Evolutionary conservation across 1,284 basidiomycete genomes (phyloP), one percentile per base, ranked within the genome.

Genomic region (Rhodotorula sp.): DNA sequence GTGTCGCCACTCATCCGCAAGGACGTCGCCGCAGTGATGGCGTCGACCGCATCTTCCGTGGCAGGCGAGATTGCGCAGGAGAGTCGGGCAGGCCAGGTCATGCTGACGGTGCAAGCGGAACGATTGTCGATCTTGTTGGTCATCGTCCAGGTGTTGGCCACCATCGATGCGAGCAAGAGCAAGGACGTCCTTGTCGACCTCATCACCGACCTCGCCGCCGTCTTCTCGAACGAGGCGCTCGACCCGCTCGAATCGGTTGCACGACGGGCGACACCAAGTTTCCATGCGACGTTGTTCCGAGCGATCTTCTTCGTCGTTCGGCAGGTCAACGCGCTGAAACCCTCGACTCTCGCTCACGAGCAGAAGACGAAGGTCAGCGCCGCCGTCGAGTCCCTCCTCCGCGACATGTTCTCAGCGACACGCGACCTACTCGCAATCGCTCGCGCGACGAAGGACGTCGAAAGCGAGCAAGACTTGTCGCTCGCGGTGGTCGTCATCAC

Each of bases 211-310:
- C 80, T 90, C 24, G 86, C 86, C 60, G 83, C 82, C 18, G 87
- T 95, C 68, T 83, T 92, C 65, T 82, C 87, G 48, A 92, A 88
- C 76, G 86, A 88, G 61, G 82, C 87, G 8, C 92, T 94, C 77
- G 84, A 89, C 0, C 89, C 91, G 1, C 82, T 87, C 20, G 83
- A 85, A 60, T 92, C 92, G 0, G 85, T 95, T 74, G 84, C 91
- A 4, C 87, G 89, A 5, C 82, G 84, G 26, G 77, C 87, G 22
- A 82, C 87, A 0, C 83, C 86, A 24, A 85, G 88, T 1, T 93
- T 94, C 82, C 92, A 96, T 78, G 87, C 87, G 57, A 85, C 86
- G 1, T 84, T 95, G 37, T 83, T 96, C 30, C 88, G 92, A 69
- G 85, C 92, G 64, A 81, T 92, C 44, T 93, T 89, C 78, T 90